phyloP scores from a whole-genome alignment of 108 stramenopile species.

The Nannochloropsis salina region DNA sequence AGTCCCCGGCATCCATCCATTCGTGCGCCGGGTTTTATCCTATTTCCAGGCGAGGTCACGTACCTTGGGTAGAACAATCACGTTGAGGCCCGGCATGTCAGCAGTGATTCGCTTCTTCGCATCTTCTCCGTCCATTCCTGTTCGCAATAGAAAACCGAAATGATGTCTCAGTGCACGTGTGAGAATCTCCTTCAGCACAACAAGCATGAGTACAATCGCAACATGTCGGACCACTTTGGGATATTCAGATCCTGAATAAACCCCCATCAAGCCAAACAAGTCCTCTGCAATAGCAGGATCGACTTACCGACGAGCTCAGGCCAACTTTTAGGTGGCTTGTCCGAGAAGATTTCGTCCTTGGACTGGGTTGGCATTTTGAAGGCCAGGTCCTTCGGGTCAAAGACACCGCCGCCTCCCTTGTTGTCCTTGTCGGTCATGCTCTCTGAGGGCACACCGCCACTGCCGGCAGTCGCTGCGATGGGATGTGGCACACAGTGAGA shows the following conservation, averaged over 20 bases:
- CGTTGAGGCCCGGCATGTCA: constrained; percentile 8
- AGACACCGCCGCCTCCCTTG: not conserved
- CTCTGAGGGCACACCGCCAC: not conserved
- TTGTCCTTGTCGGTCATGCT: not conserved
- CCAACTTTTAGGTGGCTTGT: not conserved
- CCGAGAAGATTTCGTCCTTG: not conserved
- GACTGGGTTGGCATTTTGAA: constrained; percentile 4
- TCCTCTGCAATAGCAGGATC: no score
- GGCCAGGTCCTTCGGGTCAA: not conserved
- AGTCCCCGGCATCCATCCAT: no score
- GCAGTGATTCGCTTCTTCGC: not conserved
- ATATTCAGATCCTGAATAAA: no score
- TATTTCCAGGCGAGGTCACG: not conserved
- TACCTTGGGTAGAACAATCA: constrained; percentile 14
- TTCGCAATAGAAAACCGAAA: not conserved
- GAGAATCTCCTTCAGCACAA: no score
- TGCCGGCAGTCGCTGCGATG: no score
- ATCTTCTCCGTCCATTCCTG: not conserved
- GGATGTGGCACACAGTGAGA: no score
- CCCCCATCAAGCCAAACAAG: no score
- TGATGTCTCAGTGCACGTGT: not conserved
- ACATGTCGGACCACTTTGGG: no score
- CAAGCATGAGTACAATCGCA: no score
- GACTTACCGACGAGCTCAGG: constrained; percentile 13
- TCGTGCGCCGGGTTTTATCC: not conserved